Conservation (phyloP, 257 asterid species). For the Solanum bulbocastanum region DNA sequence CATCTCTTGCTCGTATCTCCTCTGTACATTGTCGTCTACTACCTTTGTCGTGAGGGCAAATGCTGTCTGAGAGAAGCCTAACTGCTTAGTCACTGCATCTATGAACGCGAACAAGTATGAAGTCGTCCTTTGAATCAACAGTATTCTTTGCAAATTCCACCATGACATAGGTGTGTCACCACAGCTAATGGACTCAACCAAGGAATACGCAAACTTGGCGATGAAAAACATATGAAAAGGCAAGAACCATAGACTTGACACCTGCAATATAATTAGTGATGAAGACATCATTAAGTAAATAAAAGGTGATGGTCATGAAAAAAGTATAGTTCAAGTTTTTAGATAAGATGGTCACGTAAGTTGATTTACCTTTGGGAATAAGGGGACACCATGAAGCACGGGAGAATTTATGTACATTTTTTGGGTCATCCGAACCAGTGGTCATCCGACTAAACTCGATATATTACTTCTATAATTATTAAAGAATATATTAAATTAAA, state of each 20-base stretch:
- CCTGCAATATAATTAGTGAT: conserved; percentile 12
- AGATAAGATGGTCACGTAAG: not conserved
- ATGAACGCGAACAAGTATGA: conserved; percentile 37
- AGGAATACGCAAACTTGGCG: conserved; percentile 15
- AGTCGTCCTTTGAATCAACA: conserved; percentile 36
- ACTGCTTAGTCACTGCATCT: conserved; percentile 23
- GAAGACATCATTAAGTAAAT: not conserved
- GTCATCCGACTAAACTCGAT: too few relatives aligned
- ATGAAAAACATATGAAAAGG: conserved; percentile 34
- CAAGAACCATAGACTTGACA: conserved; percentile 39
- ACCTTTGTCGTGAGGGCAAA: conserved; percentile 49
- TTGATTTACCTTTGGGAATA: conserved; percentile 47
- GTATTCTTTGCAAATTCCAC: conserved; percentile 63
- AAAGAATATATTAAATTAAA: too few relatives aligned
- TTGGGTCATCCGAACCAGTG: too few relatives aligned
- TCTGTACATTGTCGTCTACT: conserved; percentile 30
- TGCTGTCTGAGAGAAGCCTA: conserved; percentile 38
- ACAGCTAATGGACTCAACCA: conserved; percentile 26
- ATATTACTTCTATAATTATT: too few relatives aligned
- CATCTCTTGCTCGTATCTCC: conserved; percentile 39
- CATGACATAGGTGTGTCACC: conserved; percentile 42
- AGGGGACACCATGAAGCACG: conserved; percentile 36
- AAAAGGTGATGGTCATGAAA: too few relatives aligned
- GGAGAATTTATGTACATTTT: too few relatives aligned
- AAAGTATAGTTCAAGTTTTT: too few relatives aligned